Percentiles rank a stretch among this genome's conserved stretches.
phyloP scores from a whole-genome alignment of 306 rosid genomes.

The Cucurbita ficifolia region DNA sequence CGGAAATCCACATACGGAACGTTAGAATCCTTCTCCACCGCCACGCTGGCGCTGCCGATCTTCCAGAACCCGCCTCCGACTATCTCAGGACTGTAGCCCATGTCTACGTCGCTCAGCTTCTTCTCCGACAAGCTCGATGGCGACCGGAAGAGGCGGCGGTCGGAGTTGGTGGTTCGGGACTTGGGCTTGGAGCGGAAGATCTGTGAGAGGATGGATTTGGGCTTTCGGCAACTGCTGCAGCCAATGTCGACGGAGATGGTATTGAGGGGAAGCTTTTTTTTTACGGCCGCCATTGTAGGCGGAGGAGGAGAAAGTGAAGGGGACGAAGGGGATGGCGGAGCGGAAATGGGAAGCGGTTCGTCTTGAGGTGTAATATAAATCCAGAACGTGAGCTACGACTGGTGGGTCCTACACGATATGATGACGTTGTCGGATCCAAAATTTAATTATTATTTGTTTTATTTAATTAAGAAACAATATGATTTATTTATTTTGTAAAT shows the following conservation, averaged over 20 bases:
- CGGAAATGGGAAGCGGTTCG: neutral
- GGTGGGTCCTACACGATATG: slow-evolving; percentile 1
- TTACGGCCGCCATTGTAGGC: neutral
- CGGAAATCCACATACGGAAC: slow-evolving; percentile 11
- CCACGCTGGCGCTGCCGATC: slow-evolving; percentile 6
- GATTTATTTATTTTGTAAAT: neutral
- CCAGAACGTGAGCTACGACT: slow-evolving; percentile 4
- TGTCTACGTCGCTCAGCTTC: neutral
- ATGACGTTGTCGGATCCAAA: slow-evolving; percentile 3
- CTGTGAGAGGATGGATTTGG: neutral
- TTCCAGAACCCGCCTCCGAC: neutral
- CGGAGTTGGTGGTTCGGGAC: neutral
- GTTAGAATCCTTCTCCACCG: slow-evolving; percentile 3
- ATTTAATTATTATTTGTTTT: neutral
- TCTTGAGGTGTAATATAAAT: neutral
- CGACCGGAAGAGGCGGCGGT: neutral
- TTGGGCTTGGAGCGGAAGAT: slow-evolving; percentile 1
- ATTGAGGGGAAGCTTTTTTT: neutral
- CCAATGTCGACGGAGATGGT: slow-evolving; percentile 3
- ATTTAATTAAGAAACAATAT: neutral
- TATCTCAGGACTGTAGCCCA: neutral
- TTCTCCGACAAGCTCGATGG: neutral
- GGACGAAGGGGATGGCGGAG: too few relatives aligned
- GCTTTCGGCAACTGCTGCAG: neutral
- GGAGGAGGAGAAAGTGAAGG: neutral